Evolutionary conservation across 2,329 filamentous ascomycete genomes (phyloP).

Genomic region (Cytospora piceicola): DNA sequence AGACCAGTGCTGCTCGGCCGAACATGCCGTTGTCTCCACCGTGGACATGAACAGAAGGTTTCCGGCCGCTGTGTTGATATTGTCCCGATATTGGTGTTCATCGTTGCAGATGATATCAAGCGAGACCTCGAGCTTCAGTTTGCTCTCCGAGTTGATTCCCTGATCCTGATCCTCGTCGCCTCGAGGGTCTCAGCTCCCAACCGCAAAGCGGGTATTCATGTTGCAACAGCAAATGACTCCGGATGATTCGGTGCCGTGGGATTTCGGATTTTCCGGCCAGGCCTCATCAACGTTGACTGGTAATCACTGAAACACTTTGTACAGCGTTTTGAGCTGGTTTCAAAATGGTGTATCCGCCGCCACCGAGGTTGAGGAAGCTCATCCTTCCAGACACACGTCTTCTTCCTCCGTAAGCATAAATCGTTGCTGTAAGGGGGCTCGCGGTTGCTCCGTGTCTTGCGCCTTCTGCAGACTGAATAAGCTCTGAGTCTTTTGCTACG

Average conservation of each 20-base stretch:
- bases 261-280: not conserved
- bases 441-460: slow-evolving; percentile 49
- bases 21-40: slow-evolving; percentile 38
- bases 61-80: slow-evolving; percentile 46
- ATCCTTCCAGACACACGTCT: slow-evolving; percentile 40
- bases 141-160: slow-evolving; percentile 51
- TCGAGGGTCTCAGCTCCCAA: slow-evolving; percentile 39
- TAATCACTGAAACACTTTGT: not conserved
- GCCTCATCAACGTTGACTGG: not conserved
- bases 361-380: slow-evolving; percentile 28
- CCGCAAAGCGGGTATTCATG: slow-evolving; percentile 29
- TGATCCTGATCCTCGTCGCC: slow-evolving; percentile 45
- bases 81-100: slow-evolving; percentile 37
- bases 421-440: slow-evolving; percentile 49
- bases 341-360: not conserved
- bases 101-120: slow-evolving; percentile 29
- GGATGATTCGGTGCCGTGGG: not conserved
- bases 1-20: slow-evolving; percentile 5
- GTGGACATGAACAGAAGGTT: slow-evolving; percentile 51
- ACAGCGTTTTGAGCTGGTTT: not conserved
- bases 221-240: not conserved
- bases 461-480: slow-evolving; percentile 46
- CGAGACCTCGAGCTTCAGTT: slow-evolving; percentile 30
- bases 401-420: slow-evolving; percentile 40
- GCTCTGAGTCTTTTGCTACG: slow-evolving; percentile 24